Evolutionary conservation across 139 green algal genomes (phyloP).

Genomic region (Chlamydomonas incerta): DNA sequence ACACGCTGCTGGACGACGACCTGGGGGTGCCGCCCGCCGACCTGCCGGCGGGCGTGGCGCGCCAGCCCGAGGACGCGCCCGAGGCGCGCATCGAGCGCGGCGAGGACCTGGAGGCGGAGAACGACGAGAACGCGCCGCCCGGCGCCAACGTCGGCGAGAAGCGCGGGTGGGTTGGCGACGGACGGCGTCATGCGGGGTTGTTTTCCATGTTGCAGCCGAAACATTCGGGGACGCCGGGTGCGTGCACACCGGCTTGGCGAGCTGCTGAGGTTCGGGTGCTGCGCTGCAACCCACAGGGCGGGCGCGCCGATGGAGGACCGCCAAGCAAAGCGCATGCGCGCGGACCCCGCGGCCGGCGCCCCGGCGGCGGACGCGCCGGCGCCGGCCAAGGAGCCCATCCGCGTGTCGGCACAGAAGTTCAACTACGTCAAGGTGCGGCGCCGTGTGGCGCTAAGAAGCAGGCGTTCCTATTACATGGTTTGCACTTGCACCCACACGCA

Average conservation of each 20-base stretch:
- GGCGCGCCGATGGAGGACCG: slow-evolving; percentile 10
- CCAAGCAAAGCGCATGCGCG: slow-evolving; percentile 24
- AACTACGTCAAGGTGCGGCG: slow-evolving; percentile 84
- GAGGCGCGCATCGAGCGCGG: slow-evolving; percentile 40
- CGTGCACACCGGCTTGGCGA: no score
- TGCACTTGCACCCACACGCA: no score
- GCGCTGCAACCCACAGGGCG: slow-evolving; percentile 1
- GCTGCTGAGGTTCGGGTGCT: no score
- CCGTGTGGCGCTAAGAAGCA: no score
- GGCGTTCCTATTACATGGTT: no score
- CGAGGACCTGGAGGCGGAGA: not conserved
- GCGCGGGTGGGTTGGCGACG: slow-evolving; percentile 5
- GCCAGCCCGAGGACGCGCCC: slow-evolving; percentile 41
- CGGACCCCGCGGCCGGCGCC: not conserved
- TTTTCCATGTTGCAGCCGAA: no score
- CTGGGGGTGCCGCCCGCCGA: not conserved
- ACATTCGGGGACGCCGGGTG: no score
- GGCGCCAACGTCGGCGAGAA: not conserved
- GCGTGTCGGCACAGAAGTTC: slow-evolving; percentile 81
- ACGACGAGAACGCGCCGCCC: slow-evolving; percentile 39
- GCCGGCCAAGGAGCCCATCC: slow-evolving; percentile 52
- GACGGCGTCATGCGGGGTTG: not conserved
- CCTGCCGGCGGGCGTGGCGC: slow-evolving; percentile 27
- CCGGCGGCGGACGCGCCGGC: not conserved
- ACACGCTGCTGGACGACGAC: slow-evolving; percentile 82